A percentile compares a stretch with the other conserved stretches of the same genome.
Conservation (phyloP, 176 grass and related monocot species). For the Oryza punctata region DNA sequence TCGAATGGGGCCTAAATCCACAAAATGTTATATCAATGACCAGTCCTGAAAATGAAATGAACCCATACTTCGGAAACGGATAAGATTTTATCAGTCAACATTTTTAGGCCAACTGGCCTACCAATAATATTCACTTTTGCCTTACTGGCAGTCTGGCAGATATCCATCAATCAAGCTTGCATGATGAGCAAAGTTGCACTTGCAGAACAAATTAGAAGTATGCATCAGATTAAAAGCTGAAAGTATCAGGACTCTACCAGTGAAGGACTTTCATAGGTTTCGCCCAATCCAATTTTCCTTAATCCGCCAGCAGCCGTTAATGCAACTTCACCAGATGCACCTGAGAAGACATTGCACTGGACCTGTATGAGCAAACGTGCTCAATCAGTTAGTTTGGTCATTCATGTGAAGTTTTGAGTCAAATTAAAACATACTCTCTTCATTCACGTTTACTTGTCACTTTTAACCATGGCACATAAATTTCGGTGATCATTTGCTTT, state of each 20-base stretch:
- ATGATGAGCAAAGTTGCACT: conserved; percentile 4
- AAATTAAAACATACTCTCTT: background rate
- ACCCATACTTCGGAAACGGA: background rate
- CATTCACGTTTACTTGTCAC: too few species aligned
- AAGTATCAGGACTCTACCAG: conserved; percentile 54
- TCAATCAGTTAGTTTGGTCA: conserved; percentile 11
- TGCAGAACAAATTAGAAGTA: conserved; percentile 27
- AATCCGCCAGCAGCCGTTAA: conserved; percentile 82
- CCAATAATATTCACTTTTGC: background rate
- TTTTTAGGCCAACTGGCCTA: background rate
- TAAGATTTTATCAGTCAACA: background rate
- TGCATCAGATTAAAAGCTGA: conserved; percentile 20
- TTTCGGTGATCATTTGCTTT: too few species aligned
- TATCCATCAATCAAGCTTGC: conserved; percentile 7
- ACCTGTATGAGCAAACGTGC: conserved; percentile 56
- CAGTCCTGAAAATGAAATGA: background rate
- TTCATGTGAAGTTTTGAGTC: background rate
- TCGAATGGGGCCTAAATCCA: too few species aligned
- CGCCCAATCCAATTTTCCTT: conserved; percentile 74
- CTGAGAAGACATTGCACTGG: conserved; percentile 95
- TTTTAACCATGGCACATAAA: too few species aligned
- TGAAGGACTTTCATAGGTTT: conserved; percentile 76
- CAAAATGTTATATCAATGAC: background rate
- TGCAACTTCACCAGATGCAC: conserved; percentile 62
- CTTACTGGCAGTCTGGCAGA: background rate